Evolutionary conservation across 371 early-diverging fungal species (phyloP).

Genomic region (Mucor piriformis): DNA sequence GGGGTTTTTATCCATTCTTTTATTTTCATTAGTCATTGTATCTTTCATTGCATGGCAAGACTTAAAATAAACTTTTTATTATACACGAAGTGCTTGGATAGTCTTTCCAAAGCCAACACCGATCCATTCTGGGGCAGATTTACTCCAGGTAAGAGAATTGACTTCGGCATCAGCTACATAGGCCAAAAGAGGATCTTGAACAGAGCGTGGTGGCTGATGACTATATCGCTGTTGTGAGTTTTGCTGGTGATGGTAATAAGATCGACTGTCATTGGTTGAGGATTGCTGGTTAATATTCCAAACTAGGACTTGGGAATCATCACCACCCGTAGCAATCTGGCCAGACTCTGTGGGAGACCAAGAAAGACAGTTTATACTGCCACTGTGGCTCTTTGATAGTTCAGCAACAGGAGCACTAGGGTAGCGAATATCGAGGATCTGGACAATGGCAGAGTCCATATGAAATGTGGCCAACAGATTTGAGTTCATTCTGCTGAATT

Average conservation of each 20-base stretch:
- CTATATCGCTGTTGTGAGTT: slow-evolving; percentile 24
- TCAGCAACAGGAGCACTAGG: slow-evolving; percentile 89
- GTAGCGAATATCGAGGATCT: slow-evolving; percentile 88
- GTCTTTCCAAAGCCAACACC: slow-evolving; percentile 72
- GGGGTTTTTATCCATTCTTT: slow-evolving; percentile 9
- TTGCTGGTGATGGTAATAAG: slow-evolving; percentile 24
- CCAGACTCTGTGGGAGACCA: slow-evolving; percentile 81
- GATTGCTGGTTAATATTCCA: slow-evolving; percentile 72
- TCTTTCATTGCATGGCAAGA: background rate
- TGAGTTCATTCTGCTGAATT: slow-evolving; percentile 87
- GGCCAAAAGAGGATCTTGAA: slow-evolving; percentile 72
- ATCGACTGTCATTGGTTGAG: slow-evolving; percentile 18
- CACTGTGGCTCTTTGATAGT: slow-evolving; percentile 75
- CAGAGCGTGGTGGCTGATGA: slow-evolving; percentile 37
- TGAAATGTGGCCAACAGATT: slow-evolving; percentile 92
- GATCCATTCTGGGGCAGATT: slow-evolving; percentile 73
- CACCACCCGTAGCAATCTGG: slow-evolving; percentile 77
- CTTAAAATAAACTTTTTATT: background rate
- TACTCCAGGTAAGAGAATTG: slow-evolving; percentile 76
- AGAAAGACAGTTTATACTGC: slow-evolving; percentile 72
- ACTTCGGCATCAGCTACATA: slow-evolving; percentile 72
- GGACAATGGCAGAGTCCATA: slow-evolving; percentile 77
- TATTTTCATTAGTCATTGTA: background rate
- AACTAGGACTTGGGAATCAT: slow-evolving; percentile 77
- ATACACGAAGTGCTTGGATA: slow-evolving; percentile 64